Evolutionary conservation across 2,329 filamentous ascomycete genomes (phyloP).

Genomic region (Teratosphaeriaceae sp.): DNA sequence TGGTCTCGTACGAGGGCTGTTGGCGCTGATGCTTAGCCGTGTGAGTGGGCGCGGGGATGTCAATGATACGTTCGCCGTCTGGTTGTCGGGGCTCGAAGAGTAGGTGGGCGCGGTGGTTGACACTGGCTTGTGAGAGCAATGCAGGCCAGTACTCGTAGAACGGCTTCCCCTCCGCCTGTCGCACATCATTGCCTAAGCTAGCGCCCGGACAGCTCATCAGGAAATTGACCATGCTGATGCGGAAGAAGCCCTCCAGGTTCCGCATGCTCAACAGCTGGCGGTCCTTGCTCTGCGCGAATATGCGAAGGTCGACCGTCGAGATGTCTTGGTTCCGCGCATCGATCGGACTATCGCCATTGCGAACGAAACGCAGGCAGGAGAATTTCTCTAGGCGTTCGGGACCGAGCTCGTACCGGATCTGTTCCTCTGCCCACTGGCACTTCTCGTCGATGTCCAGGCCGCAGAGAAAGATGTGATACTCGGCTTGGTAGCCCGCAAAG

Average conservation of each 20-base stretch:
- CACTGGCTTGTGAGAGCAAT: constrained; percentile 10
- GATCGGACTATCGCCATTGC: constrained; percentile 12
- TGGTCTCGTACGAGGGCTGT: constrained; percentile 22
- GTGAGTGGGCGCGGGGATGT: constrained; percentile 10
- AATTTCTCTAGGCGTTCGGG: constrained; percentile 10
- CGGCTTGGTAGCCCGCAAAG: constrained; percentile 38
- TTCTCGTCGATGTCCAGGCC: constrained; percentile 40
- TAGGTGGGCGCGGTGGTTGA: constrained; percentile 11
- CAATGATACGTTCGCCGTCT: constrained; percentile 14
- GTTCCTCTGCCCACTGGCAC: constrained; percentile 34
- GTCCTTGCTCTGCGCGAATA: constrained; percentile 13
- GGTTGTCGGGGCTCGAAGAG: constrained; percentile 3
- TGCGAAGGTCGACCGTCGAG: constrained; percentile 15
- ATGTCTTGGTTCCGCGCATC: constrained; percentile 14
- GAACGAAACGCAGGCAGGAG: constrained; percentile 11
- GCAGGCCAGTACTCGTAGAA: constrained; percentile 14
- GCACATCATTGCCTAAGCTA: constrained; percentile 7
- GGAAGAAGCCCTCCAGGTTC: constrained; percentile 8
- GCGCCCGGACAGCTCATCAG: constrained; percentile 9
- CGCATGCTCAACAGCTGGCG: constrained; percentile 6
- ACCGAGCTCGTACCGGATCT: constrained; percentile 32
- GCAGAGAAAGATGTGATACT: constrained; percentile 35
- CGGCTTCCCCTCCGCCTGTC: constrained; percentile 9
- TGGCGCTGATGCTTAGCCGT: constrained; percentile 21
- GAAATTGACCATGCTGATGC: constrained; percentile 15